Percentiles rank a stretch among this genome's conserved stretches.
These are phyloP conservation scores for Lentinula detonsa DNA, from an alignment of 768 basidiomycete genomes.

Conservation along the genomic window DNA sequence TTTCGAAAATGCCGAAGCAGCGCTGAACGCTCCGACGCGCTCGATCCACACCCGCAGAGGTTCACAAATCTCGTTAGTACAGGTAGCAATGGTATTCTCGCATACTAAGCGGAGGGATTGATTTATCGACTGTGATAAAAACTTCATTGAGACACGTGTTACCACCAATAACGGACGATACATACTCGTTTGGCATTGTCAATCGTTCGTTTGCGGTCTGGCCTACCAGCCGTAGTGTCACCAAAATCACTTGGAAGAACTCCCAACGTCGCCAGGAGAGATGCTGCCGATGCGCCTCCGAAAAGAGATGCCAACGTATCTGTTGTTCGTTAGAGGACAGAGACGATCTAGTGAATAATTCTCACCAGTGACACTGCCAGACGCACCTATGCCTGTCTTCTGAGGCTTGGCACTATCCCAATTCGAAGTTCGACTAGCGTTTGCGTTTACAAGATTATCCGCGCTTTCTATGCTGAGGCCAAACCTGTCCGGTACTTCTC, in stretches of 20 bases:
- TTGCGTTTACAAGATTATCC: conserved; percentile 38
- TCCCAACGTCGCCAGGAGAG: conserved; percentile 3
- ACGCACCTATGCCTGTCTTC: conserved; percentile 25
- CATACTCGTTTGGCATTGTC: conserved; percentile 7
- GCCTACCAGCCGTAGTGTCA: background rate
- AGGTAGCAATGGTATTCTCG: background rate
- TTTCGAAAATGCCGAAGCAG: background rate
- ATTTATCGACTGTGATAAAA: background rate
- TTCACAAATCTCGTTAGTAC: conserved; percentile 2
- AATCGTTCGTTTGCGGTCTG: conserved; percentile 6
- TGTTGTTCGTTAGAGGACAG: background rate
- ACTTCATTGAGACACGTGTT: background rate
- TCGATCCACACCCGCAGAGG: conserved; percentile 4
- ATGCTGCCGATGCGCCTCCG: conserved; percentile 5
- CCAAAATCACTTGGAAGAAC: background rate
- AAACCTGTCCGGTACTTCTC: conserved; percentile 79
- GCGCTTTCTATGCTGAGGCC: conserved; percentile 51
- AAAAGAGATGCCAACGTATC: conserved; percentile 9
- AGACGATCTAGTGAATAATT: conserved; percentile 17
- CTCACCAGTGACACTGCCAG: conserved; percentile 55
- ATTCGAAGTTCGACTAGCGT: conserved; percentile 49
- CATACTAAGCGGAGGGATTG: conserved; percentile 5
- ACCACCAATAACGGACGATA: background rate
- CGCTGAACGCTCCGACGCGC: conserved; percentile 5
- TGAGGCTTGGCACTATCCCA: conserved; percentile 1